These are phyloP conservation scores for Lyophyllum atratum DNA, from an alignment of 768 basidiomycete species.

Conservation along the genomic window DNA sequence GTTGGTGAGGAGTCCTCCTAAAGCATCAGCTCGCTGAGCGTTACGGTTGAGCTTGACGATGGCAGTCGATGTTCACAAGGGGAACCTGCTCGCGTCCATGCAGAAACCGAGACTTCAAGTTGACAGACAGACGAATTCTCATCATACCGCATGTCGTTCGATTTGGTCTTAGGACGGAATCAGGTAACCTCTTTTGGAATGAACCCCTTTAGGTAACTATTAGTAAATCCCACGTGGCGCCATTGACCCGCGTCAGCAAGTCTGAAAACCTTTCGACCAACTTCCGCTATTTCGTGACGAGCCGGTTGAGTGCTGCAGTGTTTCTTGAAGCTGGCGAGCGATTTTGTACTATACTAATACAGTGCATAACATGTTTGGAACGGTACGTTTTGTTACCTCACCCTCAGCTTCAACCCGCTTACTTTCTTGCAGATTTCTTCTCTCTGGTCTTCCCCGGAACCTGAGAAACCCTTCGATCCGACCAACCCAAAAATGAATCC, in stretches of 20 bases:
- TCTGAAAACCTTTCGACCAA: neutral
- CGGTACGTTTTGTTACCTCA: constrained; percentile 27
- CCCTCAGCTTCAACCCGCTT: neutral
- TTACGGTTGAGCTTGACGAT: neutral
- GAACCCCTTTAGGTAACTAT: neutral
- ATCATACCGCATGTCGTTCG: too few relatives aligned
- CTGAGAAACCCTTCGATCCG: constrained; percentile 59
- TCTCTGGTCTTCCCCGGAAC: constrained; percentile 51
- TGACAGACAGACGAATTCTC: too few relatives aligned
- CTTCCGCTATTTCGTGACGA: neutral
- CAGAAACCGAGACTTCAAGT: too few relatives aligned
- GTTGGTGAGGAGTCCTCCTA: neutral
- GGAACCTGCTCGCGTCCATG: neutral
- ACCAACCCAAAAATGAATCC: constrained; percentile 84
- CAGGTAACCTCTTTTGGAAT: neutral
- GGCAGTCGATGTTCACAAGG: neutral
- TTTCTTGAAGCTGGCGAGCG: neutral
- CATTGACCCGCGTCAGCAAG: neutral
- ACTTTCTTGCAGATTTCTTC: constrained; percentile 44
- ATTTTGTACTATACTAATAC: neutral
- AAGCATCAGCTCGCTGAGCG: neutral
- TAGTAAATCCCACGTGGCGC: neutral
- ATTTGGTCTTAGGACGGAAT: neutral
- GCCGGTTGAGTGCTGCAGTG: neutral
- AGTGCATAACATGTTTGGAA: constrained; percentile 39